Percentiles rank a stretch among this genome's conserved stretches.
These are phyloP conservation scores for Ascochyta rabiei DNA, from an alignment of 2,329 filamentous ascomycete species.

Conservation along the genomic window DNA sequence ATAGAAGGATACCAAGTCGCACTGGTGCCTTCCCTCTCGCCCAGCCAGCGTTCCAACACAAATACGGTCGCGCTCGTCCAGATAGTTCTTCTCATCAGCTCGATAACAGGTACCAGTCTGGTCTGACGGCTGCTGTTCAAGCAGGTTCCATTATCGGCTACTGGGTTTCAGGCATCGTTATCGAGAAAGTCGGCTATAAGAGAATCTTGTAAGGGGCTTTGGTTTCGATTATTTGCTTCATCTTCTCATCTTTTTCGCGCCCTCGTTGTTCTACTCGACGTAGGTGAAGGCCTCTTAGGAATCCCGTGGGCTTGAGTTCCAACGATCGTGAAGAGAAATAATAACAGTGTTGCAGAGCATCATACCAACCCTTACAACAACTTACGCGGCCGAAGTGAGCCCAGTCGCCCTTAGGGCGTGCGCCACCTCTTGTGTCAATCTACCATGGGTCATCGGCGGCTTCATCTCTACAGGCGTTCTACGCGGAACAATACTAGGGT, in stretches of 20 bases:
- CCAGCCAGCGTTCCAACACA: conserved; percentile 48
- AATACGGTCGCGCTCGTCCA: conserved; percentile 44
- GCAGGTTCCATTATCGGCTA: conserved; percentile 49
- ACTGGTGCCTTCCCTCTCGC: conserved; percentile 74
- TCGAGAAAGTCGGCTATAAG: conserved; percentile 47
- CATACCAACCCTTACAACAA: conserved; percentile 49
- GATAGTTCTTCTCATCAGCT: conserved; percentile 46
- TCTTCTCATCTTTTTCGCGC: conserved; percentile 31
- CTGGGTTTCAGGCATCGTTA: conserved; percentile 40
- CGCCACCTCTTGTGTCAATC: conserved; percentile 58
- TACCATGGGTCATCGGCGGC: conserved; percentile 57
- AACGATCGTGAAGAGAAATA: background rate
- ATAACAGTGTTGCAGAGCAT: conserved; percentile 32
- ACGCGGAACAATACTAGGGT: conserved; percentile 57
- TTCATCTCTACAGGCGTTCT: conserved; percentile 72
- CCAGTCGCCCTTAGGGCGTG: conserved; percentile 67
- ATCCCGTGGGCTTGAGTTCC: conserved; percentile 39
- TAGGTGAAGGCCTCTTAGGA: conserved; percentile 29
- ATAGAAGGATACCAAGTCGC: conserved; percentile 89
- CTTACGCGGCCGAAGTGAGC: conserved; percentile 64
- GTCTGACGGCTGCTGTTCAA: conserved; percentile 48
- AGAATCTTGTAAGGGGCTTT: conserved; percentile 24
- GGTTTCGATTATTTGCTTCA: conserved; percentile 21
- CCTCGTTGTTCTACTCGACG: conserved; percentile 21
- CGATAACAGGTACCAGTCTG: conserved; percentile 51